These are phyloP conservation scores for Myriosclerotinia scirpicola DNA, from an alignment of 2,329 filamentous ascomycete species.

Conservation along the genomic window DNA sequence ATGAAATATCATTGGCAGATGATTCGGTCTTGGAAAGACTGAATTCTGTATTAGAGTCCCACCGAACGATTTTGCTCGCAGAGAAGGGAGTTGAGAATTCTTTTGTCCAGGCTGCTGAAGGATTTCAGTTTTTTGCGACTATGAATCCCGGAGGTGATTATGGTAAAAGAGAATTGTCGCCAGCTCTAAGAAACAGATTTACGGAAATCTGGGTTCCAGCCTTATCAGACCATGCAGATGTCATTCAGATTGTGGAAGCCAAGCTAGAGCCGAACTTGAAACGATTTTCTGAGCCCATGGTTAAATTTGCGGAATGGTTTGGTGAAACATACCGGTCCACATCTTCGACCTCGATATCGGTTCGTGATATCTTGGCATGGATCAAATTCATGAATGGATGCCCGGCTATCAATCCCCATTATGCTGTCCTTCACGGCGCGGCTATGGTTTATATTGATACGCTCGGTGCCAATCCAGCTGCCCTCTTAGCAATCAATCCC, in stretches of 20 bases:
- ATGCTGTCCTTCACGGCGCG: conserved; percentile 75
- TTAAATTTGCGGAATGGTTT: conserved; percentile 93
- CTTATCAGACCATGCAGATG: conserved; percentile 79
- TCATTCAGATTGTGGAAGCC: conserved; percentile 78
- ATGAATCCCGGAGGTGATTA: conserved; percentile 99
- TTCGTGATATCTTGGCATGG: conserved; percentile 92
- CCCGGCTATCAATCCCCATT: conserved; percentile 45
- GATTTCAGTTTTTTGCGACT: conserved; percentile 94
- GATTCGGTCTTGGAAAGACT: conserved; percentile 95
- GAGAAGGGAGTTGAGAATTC: conserved; percentile 90
- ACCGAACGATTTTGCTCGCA: conserved; percentile 81
- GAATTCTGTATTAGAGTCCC: conserved; percentile 93
- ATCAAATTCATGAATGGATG: conserved; percentile 80
- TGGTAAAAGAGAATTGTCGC: conserved; percentile 95
- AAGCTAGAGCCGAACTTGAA: conserved; percentile 64
- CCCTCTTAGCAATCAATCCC: conserved; percentile 71
- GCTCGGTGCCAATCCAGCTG: conserved; percentile 90
- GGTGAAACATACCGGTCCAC: conserved; percentile 76
- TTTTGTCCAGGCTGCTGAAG: conserved; percentile 69
- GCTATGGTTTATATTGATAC: conserved; percentile 96
- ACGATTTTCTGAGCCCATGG: conserved; percentile 65
- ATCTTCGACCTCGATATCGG: conserved; percentile 75
- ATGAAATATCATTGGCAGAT: conserved; percentile 96
- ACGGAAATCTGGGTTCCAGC: conserved; percentile 98
- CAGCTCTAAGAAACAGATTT: conserved; percentile 91